These are phyloP conservation scores for Solanum dulcamara DNA, from an alignment of 257 asterid species.

Conservation along the genomic window DNA sequence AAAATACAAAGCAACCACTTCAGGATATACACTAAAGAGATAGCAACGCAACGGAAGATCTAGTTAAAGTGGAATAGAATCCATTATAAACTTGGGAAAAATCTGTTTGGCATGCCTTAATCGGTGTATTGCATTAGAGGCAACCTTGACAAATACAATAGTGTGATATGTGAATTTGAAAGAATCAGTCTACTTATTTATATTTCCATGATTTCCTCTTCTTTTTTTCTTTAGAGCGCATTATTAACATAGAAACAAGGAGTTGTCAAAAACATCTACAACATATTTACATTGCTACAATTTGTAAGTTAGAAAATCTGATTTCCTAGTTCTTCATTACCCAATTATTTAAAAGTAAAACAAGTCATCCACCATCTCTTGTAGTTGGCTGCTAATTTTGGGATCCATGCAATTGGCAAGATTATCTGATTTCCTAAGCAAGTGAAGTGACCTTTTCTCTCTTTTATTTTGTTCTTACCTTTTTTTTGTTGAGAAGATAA, in stretches of 20 bases:
- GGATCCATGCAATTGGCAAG: neutral
- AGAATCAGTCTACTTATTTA: neutral
- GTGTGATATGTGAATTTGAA: neutral
- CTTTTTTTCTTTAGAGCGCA: neutral
- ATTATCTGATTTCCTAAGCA: neutral
- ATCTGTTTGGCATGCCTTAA: neutral
- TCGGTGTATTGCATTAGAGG: neutral
- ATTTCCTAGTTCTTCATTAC: neutral
- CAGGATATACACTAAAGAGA: neutral
- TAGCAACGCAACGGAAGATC: neutral
- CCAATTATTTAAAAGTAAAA: neutral
- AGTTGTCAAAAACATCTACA: neutral
- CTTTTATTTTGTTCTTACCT: neutral
- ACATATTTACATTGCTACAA: neutral
- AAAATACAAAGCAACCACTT: neutral
- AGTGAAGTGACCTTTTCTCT: neutral
- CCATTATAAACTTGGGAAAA: neutral
- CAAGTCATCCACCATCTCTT: neutral
- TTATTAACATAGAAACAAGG: neutral
- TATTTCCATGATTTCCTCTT: neutral
- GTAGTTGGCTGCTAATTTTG: neutral
- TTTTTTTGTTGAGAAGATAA: too few species aligned
- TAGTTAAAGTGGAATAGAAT: neutral
- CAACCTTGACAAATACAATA: neutral
- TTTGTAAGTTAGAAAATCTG: neutral